These are phyloP conservation scores for Vitis riparia DNA, from an alignment of 164 flowering plant genomes.

Conservation along the genomic window DNA sequence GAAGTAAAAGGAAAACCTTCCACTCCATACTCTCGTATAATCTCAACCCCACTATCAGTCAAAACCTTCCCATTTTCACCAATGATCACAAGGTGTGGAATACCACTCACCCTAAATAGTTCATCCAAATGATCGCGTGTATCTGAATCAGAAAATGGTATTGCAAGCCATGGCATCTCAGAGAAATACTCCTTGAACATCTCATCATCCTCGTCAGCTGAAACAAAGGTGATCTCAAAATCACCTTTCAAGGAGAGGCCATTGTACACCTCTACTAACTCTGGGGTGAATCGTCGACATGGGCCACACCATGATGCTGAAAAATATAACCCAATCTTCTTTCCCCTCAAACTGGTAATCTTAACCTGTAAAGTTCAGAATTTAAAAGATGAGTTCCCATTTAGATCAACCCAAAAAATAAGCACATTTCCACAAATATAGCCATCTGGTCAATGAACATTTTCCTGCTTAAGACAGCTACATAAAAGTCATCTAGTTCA, in stretches of 20 bases:
- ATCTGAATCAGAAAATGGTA: constrained; percentile 69
- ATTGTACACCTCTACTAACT: constrained; percentile 44
- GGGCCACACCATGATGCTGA: constrained; percentile 76
- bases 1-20: constrained; percentile 60
- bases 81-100: constrained; percentile 66
- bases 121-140: constrained; percentile 31
- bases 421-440: background rate
- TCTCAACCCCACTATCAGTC: constrained; percentile 34
- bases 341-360: constrained; percentile 46
- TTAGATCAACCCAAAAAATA: background rate
- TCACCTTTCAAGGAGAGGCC: constrained; percentile 41
- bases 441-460: no score
- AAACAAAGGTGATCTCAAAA: constrained; percentile 58
- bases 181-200: constrained; percentile 57
- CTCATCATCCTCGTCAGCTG: constrained; percentile 57
- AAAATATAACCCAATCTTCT: constrained; percentile 48
- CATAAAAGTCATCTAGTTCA: no score
- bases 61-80: constrained; percentile 47
- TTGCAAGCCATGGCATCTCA: constrained; percentile 82
- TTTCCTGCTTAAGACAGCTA: no score
- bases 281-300: constrained; percentile 52
- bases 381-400: background rate
- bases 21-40: constrained; percentile 49
- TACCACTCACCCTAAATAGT: constrained; percentile 46
- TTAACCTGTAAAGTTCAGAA: constrained; percentile 40